These are phyloP conservation scores for Talaromyces verruculosus DNA, from an alignment of 2,329 filamentous ascomycete genomes.

Conservation along the genomic window DNA sequence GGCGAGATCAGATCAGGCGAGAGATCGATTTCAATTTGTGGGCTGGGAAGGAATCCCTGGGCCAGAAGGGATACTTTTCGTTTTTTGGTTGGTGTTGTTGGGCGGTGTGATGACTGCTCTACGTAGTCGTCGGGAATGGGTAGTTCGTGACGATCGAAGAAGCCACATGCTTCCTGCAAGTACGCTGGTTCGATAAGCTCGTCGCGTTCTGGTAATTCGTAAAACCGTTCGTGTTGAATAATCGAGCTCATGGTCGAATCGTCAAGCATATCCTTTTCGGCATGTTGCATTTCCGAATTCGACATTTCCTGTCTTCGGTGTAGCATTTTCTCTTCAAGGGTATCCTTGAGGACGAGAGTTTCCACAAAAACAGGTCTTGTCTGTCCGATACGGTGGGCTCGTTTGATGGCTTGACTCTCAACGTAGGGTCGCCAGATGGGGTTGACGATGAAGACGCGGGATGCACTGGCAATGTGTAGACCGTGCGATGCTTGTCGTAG, in stretches of 20 bases:
- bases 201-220: slow-evolving; percentile 44
- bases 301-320: slow-evolving; percentile 73
- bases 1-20: slow-evolving; percentile 19
- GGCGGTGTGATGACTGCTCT: not conserved
- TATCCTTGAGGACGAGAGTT: slow-evolving; percentile 75
- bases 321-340: slow-evolving; percentile 82
- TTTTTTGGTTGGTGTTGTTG: slow-evolving; percentile 15
- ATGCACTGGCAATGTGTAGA: slow-evolving; percentile 79
- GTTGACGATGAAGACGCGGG: slow-evolving; percentile 83
- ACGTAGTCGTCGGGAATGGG: slow-evolving; percentile 35
- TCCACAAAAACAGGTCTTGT: slow-evolving; percentile 76
- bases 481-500: slow-evolving; percentile 86
- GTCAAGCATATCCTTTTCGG: slow-evolving; percentile 59
- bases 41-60: not conserved
- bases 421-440: slow-evolving; percentile 81
- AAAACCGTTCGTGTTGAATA: slow-evolving; percentile 56
- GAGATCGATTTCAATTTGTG: slow-evolving; percentile 22
- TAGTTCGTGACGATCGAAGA: slow-evolving; percentile 42
- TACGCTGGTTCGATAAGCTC: slow-evolving; percentile 28
- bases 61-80: slow-evolving; percentile 2
- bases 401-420: slow-evolving; percentile 87
- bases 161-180: slow-evolving; percentile 32
- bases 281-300: slow-evolving; percentile 55
- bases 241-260: slow-evolving; percentile 59
- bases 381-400: slow-evolving; percentile 85